These are phyloP conservation scores for Anastatica hierochuntica DNA, from an alignment of 345 rosid species.

Conservation along the genomic window DNA sequence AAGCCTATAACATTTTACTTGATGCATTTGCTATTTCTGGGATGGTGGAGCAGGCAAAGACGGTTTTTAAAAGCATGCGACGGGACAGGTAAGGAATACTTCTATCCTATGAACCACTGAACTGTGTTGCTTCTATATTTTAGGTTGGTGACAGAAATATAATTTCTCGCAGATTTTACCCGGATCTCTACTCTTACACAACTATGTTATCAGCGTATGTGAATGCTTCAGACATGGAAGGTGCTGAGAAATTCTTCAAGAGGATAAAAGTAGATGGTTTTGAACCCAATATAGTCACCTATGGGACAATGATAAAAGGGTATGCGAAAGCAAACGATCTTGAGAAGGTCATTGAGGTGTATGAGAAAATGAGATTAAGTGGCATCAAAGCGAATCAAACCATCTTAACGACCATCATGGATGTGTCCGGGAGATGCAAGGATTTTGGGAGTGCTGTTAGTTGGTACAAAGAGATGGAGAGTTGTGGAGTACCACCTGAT, in stretches of 20 bases:
- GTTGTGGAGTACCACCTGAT: slow-evolving; percentile 55
- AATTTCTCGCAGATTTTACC: slow-evolving; percentile 44
- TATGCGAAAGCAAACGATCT: slow-evolving; percentile 61
- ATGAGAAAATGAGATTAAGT: slow-evolving; percentile 49
- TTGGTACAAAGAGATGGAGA: slow-evolving; percentile 89
- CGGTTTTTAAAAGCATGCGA: slow-evolving; percentile 87
- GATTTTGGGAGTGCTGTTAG: slow-evolving; percentile 73
- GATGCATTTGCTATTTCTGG: slow-evolving; percentile 93
- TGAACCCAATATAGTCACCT: slow-evolving; percentile 61
- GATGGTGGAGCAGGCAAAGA: slow-evolving; percentile 91
- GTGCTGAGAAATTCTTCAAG: slow-evolving; percentile 78
- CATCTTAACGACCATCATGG: slow-evolving; percentile 78
- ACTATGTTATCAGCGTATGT: slow-evolving; percentile 92
- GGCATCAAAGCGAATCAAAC: slow-evolving; percentile 75
- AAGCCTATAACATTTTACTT: slow-evolving; percentile 90
- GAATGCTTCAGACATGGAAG: slow-evolving; percentile 85
- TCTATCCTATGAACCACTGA: neutral
- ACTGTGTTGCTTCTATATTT: neutral
- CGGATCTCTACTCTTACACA: slow-evolving; percentile 84
- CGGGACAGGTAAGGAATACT: slow-evolving; percentile 59
- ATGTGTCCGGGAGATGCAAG: slow-evolving; percentile 65
- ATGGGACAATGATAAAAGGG: slow-evolving; percentile 80
- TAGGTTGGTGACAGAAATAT: neutral
- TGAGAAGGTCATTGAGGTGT: slow-evolving; percentile 65
- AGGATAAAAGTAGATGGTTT: slow-evolving; percentile 66